Conservation (phyloP, 768 basidiomycete species). For the Leccinum boreale region DNA sequence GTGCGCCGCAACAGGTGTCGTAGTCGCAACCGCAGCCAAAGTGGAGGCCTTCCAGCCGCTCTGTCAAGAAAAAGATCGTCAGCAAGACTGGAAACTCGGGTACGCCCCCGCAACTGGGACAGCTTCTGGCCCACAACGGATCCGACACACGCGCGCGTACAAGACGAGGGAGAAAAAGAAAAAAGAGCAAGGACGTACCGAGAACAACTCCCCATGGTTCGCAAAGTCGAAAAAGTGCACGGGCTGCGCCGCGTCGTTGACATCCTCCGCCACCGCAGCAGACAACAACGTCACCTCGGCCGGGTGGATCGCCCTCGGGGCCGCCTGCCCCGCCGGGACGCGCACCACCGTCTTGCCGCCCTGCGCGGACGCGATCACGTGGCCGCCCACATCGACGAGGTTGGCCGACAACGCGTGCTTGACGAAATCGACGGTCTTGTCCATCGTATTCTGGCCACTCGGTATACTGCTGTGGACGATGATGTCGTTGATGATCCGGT, state of each 20-base stretch:
- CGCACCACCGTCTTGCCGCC: conserved; percentile 5
- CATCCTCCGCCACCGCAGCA: conserved; percentile 19
- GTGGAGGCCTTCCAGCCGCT: not conserved
- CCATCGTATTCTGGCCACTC: conserved; percentile 5
- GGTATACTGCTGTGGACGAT: conserved; percentile 12
- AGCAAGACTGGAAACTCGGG: not conserved
- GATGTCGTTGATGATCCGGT: conserved; percentile 21
- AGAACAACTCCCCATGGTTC: conserved; percentile 18
- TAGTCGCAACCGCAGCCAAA: not conserved
- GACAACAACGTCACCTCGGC: conserved; percentile 22
- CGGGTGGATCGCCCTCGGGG: conserved; percentile 16
- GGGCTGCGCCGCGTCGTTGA: conserved; percentile 12
- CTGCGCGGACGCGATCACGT: conserved; percentile 13
- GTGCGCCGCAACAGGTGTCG: not conserved
- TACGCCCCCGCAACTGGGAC: not conserved
- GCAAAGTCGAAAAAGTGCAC: conserved; percentile 23
- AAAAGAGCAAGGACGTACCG: conserved; percentile 7
- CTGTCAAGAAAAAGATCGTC: not conserved
- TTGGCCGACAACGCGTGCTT: conserved; percentile 11
- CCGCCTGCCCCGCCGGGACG: conserved; percentile 3
- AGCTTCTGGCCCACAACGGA: not conserved
- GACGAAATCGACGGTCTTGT: conserved; percentile 9
- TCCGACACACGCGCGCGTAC: not conserved
- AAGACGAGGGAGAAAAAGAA: not conserved
- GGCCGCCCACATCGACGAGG: conserved; percentile 15